Evolutionary conservation across 352 stramenopile genomes (phyloP).

Genomic region (Pythium rishiriense): DNA sequence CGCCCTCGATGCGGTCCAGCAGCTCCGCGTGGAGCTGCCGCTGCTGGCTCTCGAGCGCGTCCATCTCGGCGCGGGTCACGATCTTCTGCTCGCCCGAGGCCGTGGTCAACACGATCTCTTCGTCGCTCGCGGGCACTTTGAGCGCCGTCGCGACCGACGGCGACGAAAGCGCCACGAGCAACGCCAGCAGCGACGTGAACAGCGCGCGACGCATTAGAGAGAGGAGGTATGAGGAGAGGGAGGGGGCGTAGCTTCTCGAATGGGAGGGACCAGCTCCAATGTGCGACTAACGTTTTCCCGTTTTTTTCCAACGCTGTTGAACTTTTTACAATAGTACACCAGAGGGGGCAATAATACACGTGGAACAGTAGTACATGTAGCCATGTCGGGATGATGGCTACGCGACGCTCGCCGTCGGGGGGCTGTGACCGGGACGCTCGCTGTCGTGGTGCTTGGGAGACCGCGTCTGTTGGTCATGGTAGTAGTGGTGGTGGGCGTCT

Average conservation of each 20-base stretch:
- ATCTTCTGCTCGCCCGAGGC: constrained; percentile 47
- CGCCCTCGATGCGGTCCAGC: constrained; percentile 24
- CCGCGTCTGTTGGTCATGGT: not conserved
- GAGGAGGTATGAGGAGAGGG: not conserved
- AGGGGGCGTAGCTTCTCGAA: not conserved
- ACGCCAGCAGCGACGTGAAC: constrained; percentile 5
- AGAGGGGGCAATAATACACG: not conserved
- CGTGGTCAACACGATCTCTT: constrained; percentile 37
- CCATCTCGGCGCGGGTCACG: constrained; percentile 28
- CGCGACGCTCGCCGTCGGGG: not conserved
- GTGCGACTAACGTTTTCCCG: too few species aligned
- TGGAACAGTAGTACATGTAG: constrained; percentile 4
- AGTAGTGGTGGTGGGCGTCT: not conserved
- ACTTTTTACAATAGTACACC: constrained; percentile 3
- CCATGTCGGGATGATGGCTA: constrained; percentile 1
- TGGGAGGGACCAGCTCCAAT: not conserved
- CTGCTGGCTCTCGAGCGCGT: constrained; percentile 28
- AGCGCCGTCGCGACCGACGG: not conserved
- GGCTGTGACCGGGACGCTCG: not conserved
- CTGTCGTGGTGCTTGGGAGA: not conserved
- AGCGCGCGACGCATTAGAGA: constrained; percentile 8
- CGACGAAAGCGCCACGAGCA: constrained; percentile 14
- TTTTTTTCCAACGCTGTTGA: too few species aligned
- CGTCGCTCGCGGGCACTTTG: constrained; percentile 13
- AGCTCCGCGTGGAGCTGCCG: constrained; percentile 28